These are phyloP conservation scores for Saccharomycopsis capsularis DNA, from an alignment of 805 yeast species.

Conservation along the genomic window DNA sequence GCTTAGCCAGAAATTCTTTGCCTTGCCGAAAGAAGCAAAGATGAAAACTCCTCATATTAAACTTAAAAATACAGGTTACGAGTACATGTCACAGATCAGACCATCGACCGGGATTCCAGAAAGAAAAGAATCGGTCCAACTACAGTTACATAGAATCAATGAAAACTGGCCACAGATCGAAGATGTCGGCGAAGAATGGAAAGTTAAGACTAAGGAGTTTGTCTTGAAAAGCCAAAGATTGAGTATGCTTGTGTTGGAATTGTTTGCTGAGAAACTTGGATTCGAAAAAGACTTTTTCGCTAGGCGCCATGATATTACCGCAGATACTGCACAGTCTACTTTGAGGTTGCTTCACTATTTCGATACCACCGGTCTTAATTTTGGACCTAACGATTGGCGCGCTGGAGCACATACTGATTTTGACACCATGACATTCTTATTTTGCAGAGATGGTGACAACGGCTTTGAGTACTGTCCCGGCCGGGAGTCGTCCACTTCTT, in stretches of 20 bases:
- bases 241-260: slow-evolving; percentile 26
- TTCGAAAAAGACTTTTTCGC: slow-evolving; percentile 27
- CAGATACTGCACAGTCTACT: slow-evolving; percentile 30
- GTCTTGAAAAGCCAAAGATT: slow-evolving; percentile 26
- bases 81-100: slow-evolving; percentile 29
- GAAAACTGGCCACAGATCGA: slow-evolving; percentile 30
- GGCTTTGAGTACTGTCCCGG: slow-evolving; percentile 35
- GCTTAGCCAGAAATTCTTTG: slow-evolving; percentile 26
- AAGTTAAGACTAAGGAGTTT: slow-evolving; percentile 23
- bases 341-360: slow-evolving; percentile 31
- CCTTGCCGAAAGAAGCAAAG: slow-evolving; percentile 25
- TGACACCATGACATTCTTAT: slow-evolving; percentile 31
- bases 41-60: slow-evolving; percentile 29
- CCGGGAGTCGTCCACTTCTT: slow-evolving; percentile 31
- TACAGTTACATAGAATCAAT: slow-evolving; percentile 29
- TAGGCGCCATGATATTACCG: slow-evolving; percentile 27
- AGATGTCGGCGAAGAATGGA: slow-evolving; percentile 29
- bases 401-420: slow-evolving; percentile 35
- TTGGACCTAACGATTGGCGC: slow-evolving; percentile 28
- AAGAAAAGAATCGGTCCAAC: slow-evolving; percentile 30
- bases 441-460: slow-evolving; percentile 32
- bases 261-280: slow-evolving; percentile 30
- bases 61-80: slow-evolving; percentile 31
- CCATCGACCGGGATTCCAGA: slow-evolving; percentile 33
- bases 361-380: slow-evolving; percentile 6